phyloP scores from a whole-genome alignment of 345 rosid genomes.

The Corchorus capsularis region DNA sequence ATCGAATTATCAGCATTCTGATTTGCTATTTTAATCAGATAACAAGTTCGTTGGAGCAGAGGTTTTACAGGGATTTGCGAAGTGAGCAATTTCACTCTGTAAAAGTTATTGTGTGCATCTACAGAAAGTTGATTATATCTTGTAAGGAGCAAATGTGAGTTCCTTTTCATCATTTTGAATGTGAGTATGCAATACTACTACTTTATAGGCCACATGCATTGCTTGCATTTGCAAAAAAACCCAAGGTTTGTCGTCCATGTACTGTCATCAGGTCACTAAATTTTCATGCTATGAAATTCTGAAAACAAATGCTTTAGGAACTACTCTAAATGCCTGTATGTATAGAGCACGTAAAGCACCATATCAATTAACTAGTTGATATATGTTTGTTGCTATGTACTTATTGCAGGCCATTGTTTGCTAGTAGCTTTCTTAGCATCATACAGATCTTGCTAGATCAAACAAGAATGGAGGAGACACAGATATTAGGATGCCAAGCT shows the following conservation, averaged over 20 bases:
- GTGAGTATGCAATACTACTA: slow-evolving; percentile 15
- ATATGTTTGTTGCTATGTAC: slow-evolving; percentile 10
- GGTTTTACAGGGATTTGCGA: slow-evolving; percentile 78
- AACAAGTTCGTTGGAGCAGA: slow-evolving; percentile 70
- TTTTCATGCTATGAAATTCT: not conserved
- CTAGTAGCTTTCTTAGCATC: slow-evolving; percentile 71
- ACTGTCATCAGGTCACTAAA: not conserved
- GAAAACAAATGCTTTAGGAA: not conserved
- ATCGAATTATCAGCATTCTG: slow-evolving; percentile 5
- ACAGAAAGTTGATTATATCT: slow-evolving; percentile 60
- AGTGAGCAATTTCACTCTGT: slow-evolving; percentile 60
- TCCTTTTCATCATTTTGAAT: slow-evolving; percentile 16
- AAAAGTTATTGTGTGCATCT: slow-evolving; percentile 60
- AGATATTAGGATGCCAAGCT: slow-evolving; percentile 62
- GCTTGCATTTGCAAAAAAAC: not conserved
- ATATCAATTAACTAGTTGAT: slow-evolving; percentile 3
- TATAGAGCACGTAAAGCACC: not conserved
- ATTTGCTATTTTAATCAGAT: slow-evolving; percentile 47
- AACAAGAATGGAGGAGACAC: slow-evolving; percentile 54
- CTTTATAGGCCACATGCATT: not conserved
- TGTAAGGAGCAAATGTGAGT: slow-evolving; percentile 81
- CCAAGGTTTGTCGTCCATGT: not conserved
- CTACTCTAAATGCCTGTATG: not conserved
- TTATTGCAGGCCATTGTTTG: slow-evolving; percentile 68
- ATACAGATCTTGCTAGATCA: slow-evolving; percentile 71